These are phyloP conservation scores for Brassica hybrid DNA, from an alignment of 441 rosid species.

Conservation along the genomic window DNA sequence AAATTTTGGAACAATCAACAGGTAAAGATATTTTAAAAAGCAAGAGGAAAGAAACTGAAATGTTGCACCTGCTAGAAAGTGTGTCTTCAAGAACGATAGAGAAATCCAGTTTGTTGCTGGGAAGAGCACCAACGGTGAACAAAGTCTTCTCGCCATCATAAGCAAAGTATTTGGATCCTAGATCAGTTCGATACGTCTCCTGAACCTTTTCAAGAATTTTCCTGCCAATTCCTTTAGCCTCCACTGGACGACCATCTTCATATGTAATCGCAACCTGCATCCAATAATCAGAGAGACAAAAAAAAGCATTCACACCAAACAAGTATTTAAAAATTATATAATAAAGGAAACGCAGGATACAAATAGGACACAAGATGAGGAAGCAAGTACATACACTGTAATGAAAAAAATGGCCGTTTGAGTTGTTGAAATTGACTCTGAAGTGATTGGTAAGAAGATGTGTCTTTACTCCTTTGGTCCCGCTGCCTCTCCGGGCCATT, in stretches of 20 bases:
- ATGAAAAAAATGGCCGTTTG: slow-evolving; percentile 52
- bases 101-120: slow-evolving; percentile 56
- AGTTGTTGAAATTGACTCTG: slow-evolving; percentile 48
- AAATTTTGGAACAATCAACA: neutral
- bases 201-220: slow-evolving; percentile 55
- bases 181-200: slow-evolving; percentile 50
- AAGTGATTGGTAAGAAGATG: slow-evolving; percentile 58
- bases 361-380: neutral
- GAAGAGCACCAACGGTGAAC: slow-evolving; percentile 56
- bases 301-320: neutral
- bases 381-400: slow-evolving; percentile 51
- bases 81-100: slow-evolving; percentile 56
- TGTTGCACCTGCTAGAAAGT: slow-evolving; percentile 51
- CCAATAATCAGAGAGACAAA: neutral
- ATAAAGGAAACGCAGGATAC: neutral
- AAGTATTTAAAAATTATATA: neutral
- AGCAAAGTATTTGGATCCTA: slow-evolving; percentile 56
- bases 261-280: slow-evolving; percentile 54
- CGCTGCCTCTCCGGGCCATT: slow-evolving; percentile 53
- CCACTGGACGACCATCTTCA: slow-evolving; percentile 65
- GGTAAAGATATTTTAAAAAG: neutral
- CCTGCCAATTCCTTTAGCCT: slow-evolving; percentile 60
- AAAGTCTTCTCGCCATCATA: slow-evolving; percentile 69
- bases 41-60: neutral
- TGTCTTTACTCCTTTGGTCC: slow-evolving; percentile 52